Evolutionary conservation across 1,284 basidiomycete genomes (phyloP).

Genomic region (Tilletia caries): DNA sequence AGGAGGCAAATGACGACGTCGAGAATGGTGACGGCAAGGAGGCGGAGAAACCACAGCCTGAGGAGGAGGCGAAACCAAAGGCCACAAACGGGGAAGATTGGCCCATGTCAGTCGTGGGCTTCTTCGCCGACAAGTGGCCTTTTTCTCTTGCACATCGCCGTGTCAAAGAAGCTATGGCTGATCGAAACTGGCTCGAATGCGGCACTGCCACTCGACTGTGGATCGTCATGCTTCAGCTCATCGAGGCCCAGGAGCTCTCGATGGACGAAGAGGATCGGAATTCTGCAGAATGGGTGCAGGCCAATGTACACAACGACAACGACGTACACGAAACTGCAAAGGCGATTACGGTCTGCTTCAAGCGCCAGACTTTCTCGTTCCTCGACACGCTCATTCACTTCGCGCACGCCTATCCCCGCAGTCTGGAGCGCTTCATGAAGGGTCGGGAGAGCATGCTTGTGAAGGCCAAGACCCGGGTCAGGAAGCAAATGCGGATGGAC

Average conservation of each 20-base stretch:
- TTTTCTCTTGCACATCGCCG: conserved; percentile 41
- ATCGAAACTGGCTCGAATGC: conserved; percentile 47
- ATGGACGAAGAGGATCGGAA: conserved; percentile 31
- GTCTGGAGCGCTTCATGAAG: conserved; percentile 46
- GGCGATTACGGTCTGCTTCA: conserved; percentile 41
- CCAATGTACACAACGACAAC: conserved; percentile 48
- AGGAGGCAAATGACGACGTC: neutral
- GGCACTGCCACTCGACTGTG: conserved; percentile 46
- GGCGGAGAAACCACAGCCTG: neutral
- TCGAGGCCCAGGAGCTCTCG: conserved; percentile 44
- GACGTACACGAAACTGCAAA: conserved; percentile 43
- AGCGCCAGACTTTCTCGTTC: conserved; percentile 45
- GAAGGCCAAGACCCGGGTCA: conserved; percentile 34
- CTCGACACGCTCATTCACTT: conserved; percentile 46
- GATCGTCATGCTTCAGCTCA: conserved; percentile 44
- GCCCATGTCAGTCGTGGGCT: conserved; percentile 7
- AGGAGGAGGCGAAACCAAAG: neutral
- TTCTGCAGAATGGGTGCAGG: conserved; percentile 44
- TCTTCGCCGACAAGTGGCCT: conserved; percentile 25
- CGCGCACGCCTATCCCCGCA: conserved; percentile 43
- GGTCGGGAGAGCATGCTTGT: conserved; percentile 49
- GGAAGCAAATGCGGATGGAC: conserved; percentile 21
- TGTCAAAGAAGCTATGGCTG: conserved; percentile 36
- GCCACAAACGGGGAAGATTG: neutral
- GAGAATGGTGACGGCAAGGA: neutral